phyloP scores from a whole-genome alignment of 2,329 filamentous ascomycete species.

The Fusarium neocosmosporiellum region DNA sequence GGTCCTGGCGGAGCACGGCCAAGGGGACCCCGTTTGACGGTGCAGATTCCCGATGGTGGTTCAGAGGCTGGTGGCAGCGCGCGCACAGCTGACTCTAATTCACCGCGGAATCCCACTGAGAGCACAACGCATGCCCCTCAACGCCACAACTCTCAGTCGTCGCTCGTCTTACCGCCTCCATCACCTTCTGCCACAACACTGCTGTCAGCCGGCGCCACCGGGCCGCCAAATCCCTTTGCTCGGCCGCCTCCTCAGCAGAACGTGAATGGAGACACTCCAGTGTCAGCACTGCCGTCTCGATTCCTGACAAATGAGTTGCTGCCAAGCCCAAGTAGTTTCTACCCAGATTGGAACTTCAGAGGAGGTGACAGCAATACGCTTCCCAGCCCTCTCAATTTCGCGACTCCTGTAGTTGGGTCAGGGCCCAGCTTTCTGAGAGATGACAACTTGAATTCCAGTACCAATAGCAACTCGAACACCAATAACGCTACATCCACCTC shows the following conservation, averaged over 20 bases:
- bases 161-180: constrained; percentile 88
- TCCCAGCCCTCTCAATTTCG: constrained; percentile 92
- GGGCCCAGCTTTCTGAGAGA: constrained; percentile 73
- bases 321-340: constrained; percentile 92
- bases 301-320: constrained; percentile 90
- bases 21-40: constrained; percentile 81
- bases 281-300: constrained; percentile 91
- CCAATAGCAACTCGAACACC: constrained; percentile 23
- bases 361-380: constrained; percentile 83
- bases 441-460: constrained; percentile 51
- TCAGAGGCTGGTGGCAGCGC: constrained; percentile 78
- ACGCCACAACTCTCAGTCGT: constrained; percentile 68
- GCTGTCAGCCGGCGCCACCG: constrained; percentile 89
- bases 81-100: constrained; percentile 74
- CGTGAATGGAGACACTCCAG: constrained; percentile 73
- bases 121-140: constrained; percentile 65
- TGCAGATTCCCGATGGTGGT: constrained; percentile 93
- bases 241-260: constrained; percentile 81
- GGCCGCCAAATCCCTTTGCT: constrained; percentile 95
- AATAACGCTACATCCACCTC: constrained; percentile 10
- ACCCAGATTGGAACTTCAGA: constrained; percentile 87
- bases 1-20: constrained; percentile 75
- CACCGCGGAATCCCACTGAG: constrained; percentile 70
- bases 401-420: constrained; percentile 77
- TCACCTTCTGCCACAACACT: constrained; percentile 89